phyloP scores from a whole-genome alignment of 768 basidiomycete species.

The Epithele typhae region DNA sequence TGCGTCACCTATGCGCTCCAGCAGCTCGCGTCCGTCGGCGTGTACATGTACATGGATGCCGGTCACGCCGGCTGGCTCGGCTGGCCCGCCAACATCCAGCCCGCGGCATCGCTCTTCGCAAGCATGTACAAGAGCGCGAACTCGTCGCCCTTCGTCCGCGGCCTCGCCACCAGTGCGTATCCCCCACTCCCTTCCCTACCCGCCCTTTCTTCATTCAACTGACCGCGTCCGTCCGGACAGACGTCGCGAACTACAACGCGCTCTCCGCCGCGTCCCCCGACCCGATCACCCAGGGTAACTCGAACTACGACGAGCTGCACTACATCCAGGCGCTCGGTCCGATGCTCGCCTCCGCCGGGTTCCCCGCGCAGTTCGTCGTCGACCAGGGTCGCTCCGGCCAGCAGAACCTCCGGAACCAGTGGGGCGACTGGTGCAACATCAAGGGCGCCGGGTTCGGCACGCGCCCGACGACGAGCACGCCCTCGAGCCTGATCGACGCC shows the following conservation, averaged over 20 bases:
- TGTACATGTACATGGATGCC: conserved; percentile 61
- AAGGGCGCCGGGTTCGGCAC: conserved; percentile 59
- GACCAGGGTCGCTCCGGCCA: conserved; percentile 63
- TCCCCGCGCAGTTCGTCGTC: conserved; percentile 60
- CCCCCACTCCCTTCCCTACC: background rate
- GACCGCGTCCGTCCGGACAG: no score
- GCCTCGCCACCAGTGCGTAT: conserved; percentile 47
- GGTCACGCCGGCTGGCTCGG: conserved; percentile 66
- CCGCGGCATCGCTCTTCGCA: conserved; percentile 53
- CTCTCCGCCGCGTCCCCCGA: conserved; percentile 47
- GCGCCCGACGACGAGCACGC: conserved; percentile 53
- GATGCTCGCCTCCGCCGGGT: conserved; percentile 37
- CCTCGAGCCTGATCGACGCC: conserved; percentile 49
- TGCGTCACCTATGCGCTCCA: conserved; percentile 54
- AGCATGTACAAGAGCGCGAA: conserved; percentile 47
- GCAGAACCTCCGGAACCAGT: conserved; percentile 54
- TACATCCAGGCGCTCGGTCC: conserved; percentile 57
- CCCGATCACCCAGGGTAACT: conserved; percentile 55
- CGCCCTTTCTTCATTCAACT: background rate
- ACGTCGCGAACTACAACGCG: conserved; percentile 32
- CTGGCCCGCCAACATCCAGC: conserved; percentile 59
- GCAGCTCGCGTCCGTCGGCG: conserved; percentile 49
- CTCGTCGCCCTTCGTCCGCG: conserved; percentile 53
- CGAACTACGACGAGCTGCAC: conserved; percentile 58
- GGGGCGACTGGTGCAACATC: conserved; percentile 70